Evolutionary conservation across 2,329 filamentous ascomycete species (phyloP).

Genomic region (Ceratocystis ficicola): DNA sequence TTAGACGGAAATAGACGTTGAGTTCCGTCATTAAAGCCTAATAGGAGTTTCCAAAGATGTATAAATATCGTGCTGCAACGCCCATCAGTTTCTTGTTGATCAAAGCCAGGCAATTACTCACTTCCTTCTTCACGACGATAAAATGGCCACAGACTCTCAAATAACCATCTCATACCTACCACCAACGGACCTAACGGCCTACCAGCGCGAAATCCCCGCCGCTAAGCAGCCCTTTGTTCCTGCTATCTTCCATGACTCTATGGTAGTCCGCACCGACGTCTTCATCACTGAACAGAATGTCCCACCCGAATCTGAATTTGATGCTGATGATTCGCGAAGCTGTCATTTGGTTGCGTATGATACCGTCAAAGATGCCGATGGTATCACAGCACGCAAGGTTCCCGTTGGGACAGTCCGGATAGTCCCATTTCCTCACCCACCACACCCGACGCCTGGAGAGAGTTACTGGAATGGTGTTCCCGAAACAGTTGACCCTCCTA

Average conservation of each 20-base stretch:
- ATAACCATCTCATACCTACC: constrained; percentile 10
- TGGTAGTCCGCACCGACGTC: constrained; percentile 48
- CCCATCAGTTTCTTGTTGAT: not conserved
- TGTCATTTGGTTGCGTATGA: constrained; percentile 86
- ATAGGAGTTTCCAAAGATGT: no score
- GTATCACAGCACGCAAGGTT: constrained; percentile 34
- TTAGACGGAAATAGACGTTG: no score
- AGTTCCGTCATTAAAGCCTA: no score
- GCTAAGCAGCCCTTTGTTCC: constrained; percentile 39
- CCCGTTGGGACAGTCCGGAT: constrained; percentile 68
- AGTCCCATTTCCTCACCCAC: constrained; percentile 65
- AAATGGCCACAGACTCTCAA: not conserved
- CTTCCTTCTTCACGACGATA: not conserved
- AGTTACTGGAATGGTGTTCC: constrained; percentile 38
- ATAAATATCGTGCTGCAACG: no score
- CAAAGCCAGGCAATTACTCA: not conserved
- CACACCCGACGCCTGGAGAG: constrained; percentile 45
- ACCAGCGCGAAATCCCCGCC: constrained; percentile 6
- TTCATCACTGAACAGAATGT: constrained; percentile 50
- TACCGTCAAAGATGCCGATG: constrained; percentile 28
- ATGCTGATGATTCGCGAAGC: constrained; percentile 63
- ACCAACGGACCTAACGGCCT: constrained; percentile 13
- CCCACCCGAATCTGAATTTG: constrained; percentile 58
- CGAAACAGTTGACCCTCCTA: constrained; percentile 22
- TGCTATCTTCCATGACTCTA: constrained; percentile 48